Percentiles rank a stretch among this genome's conserved stretches.
Conservation (phyloP, 805 yeast species). For the Jamesozyma spencerorum region DNA sequence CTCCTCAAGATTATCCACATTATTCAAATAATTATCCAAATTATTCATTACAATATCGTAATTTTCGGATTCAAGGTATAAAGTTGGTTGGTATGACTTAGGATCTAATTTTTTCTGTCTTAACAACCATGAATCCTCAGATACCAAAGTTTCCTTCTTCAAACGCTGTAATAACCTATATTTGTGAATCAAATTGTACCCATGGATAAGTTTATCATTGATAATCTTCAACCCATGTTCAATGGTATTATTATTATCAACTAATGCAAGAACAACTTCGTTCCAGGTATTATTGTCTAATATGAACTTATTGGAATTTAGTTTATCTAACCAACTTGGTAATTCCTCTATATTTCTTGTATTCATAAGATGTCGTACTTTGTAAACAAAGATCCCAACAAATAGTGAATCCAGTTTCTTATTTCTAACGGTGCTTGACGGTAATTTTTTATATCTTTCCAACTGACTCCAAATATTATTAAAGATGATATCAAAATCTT, state of each 20-base stretch:
- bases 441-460: conserved; percentile 12
- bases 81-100: conserved; percentile 18
- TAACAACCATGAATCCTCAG: conserved; percentile 16
- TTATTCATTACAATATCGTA: conserved; percentile 9
- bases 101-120: conserved; percentile 14
- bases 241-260: conserved; percentile 23
- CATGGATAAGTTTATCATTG: conserved; percentile 32
- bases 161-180: conserved; percentile 15
- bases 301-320: conserved; percentile 21
- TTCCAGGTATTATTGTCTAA: conserved; percentile 30
- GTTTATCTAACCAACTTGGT: conserved; percentile 13
- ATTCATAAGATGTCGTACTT: conserved; percentile 15
- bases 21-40: conserved; percentile 22
- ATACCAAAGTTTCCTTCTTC: conserved; percentile 7
- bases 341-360: conserved; percentile 12
- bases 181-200: conserved; percentile 27
- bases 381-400: conserved; percentile 19
- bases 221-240: conserved; percentile 24
- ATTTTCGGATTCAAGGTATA: conserved; percentile 23
- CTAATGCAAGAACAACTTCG: conserved; percentile 22
- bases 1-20: conserved; percentile 7
- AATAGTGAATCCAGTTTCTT: conserved; percentile 12
- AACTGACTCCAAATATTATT: conserved; percentile 15
- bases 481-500: conserved; percentile 19
- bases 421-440: conserved; percentile 18